These are phyloP conservation scores for Cyberlindnera mrakii DNA, from an alignment of 805 yeast species.

Conservation along the genomic window DNA sequence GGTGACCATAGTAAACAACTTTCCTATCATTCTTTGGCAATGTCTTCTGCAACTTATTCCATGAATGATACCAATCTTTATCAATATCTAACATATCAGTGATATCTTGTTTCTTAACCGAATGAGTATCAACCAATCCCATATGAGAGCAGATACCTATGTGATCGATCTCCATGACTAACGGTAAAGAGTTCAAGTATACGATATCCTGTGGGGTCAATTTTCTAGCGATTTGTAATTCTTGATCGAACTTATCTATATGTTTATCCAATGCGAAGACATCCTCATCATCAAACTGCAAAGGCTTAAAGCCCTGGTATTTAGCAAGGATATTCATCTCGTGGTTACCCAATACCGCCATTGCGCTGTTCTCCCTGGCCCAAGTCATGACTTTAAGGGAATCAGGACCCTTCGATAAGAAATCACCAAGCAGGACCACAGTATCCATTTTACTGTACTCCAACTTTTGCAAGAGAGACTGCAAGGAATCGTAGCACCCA, in stretches of 20 bases:
- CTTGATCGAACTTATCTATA: constrained; percentile 10
- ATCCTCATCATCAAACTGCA: constrained; percentile 16
- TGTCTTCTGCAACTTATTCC: constrained; percentile 17
- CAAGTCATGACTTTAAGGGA: constrained; percentile 63
- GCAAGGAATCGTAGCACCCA: constrained; percentile 60
- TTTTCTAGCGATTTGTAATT: constrained; percentile 12
- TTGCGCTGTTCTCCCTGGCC: constrained; percentile 51
- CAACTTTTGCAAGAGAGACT: constrained; percentile 44
- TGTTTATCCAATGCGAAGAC: constrained; percentile 16
- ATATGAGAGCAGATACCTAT: constrained; percentile 27
- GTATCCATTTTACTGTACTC: constrained; percentile 47
- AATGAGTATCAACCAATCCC: constrained; percentile 2
- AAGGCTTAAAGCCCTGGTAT: constrained; percentile 42
- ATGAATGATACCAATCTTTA: constrained; percentile 49
- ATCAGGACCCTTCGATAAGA: constrained; percentile 77
- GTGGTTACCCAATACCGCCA: constrained; percentile 86
- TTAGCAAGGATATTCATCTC: constrained; percentile 65
- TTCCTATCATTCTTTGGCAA: constrained; percentile 24
- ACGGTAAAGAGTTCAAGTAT: constrained; percentile 57
- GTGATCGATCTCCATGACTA: constrained; percentile 56
- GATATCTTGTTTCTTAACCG: constrained; percentile 42
- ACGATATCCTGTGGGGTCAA: constrained; percentile 54
- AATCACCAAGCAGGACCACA: constrained; percentile 75
- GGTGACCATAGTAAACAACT: constrained; percentile 80
- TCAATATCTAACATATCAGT: constrained; percentile 61